A percentile compares a stretch with the other conserved stretches of the same genome.
These are phyloP conservation scores for Pythium aquatile DNA, from an alignment of 352 stramenopile species.

Conservation along the genomic window DNA sequence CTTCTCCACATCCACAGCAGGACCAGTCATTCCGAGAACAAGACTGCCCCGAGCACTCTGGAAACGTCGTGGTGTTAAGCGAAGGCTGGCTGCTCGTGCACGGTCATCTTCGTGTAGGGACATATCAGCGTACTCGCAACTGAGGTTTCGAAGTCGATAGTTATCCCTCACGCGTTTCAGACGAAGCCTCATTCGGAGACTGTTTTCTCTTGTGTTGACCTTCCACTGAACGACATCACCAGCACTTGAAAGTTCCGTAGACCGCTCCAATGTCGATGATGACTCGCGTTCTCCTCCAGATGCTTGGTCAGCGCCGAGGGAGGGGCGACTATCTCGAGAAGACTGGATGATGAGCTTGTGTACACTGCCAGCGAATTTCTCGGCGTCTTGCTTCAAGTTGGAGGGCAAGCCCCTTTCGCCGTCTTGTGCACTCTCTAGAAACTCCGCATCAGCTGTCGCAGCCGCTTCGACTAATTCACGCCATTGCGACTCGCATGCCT, in stretches of 20 bases:
- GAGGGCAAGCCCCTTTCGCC: constrained; percentile 48
- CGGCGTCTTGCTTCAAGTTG: constrained; percentile 59
- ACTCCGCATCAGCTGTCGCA: constrained; percentile 30
- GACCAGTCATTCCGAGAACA: constrained; percentile 28
- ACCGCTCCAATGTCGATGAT: neutral
- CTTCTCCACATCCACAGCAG: constrained; percentile 40
- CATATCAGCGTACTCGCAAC: constrained; percentile 50
- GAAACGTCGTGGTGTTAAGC: constrained; percentile 21
- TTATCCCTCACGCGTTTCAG: constrained; percentile 66
- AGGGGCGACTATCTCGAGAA: constrained; percentile 10
- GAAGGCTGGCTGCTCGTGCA: constrained; percentile 12
- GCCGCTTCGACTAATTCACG: constrained; percentile 47
- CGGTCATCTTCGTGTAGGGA: constrained; percentile 43
- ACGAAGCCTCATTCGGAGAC: constrained; percentile 67
- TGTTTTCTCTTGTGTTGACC: constrained; percentile 67
- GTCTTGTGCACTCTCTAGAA: constrained; percentile 32
- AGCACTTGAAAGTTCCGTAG: neutral
- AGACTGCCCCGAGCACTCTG: constrained; percentile 25
- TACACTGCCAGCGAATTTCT: constrained; percentile 77
- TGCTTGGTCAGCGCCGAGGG: neutral
- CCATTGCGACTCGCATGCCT: constrained; percentile 54
- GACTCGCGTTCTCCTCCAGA: neutral
- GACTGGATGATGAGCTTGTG: constrained; percentile 60
- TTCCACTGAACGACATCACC: constrained; percentile 39
- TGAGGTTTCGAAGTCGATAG: constrained; percentile 66